Conservation (phyloP, 345 rosid genomes). For the Ceriops zippeliana region DNA sequence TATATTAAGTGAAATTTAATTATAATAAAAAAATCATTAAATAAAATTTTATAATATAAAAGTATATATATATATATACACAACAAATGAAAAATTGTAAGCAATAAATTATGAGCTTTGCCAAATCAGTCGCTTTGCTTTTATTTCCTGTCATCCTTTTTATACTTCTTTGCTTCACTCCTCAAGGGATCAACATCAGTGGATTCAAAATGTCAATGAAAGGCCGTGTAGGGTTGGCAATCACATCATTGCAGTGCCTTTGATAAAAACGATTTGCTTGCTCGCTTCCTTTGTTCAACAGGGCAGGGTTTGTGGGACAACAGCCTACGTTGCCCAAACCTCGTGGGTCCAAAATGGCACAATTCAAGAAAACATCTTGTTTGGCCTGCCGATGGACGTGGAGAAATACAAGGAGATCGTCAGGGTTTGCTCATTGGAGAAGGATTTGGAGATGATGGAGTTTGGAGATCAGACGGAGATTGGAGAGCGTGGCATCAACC, state of each 20-base stretch:
- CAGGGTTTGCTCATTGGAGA: constrained; percentile 46
- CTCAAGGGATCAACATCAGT: too few species aligned
- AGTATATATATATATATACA: too few species aligned
- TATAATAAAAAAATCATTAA: too few species aligned
- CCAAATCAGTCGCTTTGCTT: too few species aligned
- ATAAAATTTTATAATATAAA: too few species aligned
- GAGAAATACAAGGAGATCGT: constrained; percentile 28
- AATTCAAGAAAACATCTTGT: constrained; percentile 35
- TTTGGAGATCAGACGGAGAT: constrained; percentile 58
- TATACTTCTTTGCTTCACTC: too few species aligned
- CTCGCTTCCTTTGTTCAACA: not conserved
- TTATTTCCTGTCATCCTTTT: too few species aligned
- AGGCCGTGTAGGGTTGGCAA: not conserved
- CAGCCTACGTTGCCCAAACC: constrained; percentile 63
- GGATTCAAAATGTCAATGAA: too few species aligned
- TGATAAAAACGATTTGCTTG: not conserved
- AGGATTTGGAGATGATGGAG: constrained; percentile 41
- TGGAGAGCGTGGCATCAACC: constrained; percentile 67
- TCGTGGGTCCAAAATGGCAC: constrained; percentile 81
- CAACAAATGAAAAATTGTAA: too few species aligned
- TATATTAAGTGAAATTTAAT: too few species aligned
- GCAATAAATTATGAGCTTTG: too few species aligned
- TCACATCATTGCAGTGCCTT: not conserved
- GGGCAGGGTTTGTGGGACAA: constrained; percentile 46
- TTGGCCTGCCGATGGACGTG: constrained; percentile 7